Percentiles rank a stretch among this genome's conserved stretches.
phyloP scores from a whole-genome alignment of 169 alveolate species.

The Theileria annulata region DNA sequence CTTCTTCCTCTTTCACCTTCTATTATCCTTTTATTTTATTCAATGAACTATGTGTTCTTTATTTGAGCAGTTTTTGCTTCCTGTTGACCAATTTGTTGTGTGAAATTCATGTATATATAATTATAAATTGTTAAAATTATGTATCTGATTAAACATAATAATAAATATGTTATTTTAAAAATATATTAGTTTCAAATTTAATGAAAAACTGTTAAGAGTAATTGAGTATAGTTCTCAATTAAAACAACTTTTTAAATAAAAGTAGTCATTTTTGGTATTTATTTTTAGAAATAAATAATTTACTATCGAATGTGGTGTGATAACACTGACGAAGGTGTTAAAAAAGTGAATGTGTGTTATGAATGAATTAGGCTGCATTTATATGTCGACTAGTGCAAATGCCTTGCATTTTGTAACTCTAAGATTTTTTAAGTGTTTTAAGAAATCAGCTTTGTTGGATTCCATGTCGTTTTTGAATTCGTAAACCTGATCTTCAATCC shows the following conservation, averaged over 20 bases:
- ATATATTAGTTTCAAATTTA: too few species aligned
- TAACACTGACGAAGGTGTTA: neutral
- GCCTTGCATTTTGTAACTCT: conserved; percentile 1
- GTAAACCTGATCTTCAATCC: conserved; percentile 1
- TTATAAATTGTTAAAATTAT: too few species aligned
- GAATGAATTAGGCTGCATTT: neutral
- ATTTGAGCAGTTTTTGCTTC: too few species aligned
- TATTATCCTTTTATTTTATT: too few species aligned
- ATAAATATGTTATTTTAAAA: too few species aligned
- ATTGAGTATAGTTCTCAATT: too few species aligned
- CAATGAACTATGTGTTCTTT: too few species aligned
- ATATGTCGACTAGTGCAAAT: conserved; percentile 38
- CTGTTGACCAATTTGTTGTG: too few species aligned
- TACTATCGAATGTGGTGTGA: neutral
- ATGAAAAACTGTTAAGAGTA: too few species aligned
- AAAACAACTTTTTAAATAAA: neutral
- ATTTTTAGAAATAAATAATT: neutral
- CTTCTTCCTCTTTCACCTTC: too few species aligned
- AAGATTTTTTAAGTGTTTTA: neutral
- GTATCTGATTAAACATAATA: too few species aligned
- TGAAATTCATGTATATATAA: too few species aligned
- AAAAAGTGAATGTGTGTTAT: neutral
- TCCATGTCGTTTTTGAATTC: neutral
- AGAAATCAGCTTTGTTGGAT: neutral
- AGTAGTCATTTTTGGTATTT: neutral